phyloP scores from a whole-genome alignment of 2,329 filamentous ascomycete species.

The Venturia effusa region DNA sequence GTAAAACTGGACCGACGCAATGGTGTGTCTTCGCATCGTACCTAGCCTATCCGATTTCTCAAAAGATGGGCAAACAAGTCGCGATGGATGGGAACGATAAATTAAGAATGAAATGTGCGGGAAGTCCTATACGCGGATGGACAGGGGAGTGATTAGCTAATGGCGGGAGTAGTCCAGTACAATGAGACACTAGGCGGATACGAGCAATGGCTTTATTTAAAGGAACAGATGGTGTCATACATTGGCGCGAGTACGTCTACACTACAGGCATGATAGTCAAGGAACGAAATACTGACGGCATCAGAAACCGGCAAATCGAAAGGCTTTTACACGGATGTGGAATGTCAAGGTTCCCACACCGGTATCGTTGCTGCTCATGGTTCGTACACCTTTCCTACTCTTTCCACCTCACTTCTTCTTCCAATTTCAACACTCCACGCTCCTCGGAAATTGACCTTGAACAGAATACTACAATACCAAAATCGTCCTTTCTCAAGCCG shows the following conservation, averaged over 20 bases:
- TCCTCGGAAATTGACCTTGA: background rate
- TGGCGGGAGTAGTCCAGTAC: background rate
- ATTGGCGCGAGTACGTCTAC: background rate
- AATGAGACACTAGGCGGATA: constrained; percentile 8
- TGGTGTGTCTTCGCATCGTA: constrained; percentile 10
- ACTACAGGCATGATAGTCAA: too few relatives aligned
- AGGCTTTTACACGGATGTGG: constrained; percentile 7
- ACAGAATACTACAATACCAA: constrained; percentile 8
- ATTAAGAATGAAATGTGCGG: constrained; percentile 8
- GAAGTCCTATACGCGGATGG: background rate
- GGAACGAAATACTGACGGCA: background rate
- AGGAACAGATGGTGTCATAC: constrained; percentile 4
- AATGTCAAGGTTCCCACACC: constrained; percentile 5
- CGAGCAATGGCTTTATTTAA: constrained; percentile 7
- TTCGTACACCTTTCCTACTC: background rate
- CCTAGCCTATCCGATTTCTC: background rate
- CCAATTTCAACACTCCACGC: too few relatives aligned
- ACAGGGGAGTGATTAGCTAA: background rate
- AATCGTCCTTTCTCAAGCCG: constrained; percentile 7
- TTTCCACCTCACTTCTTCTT: background rate
- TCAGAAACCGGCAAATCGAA: constrained; percentile 6
- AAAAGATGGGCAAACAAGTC: constrained; percentile 7
- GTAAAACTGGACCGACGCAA: background rate
- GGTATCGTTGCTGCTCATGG: constrained; percentile 4
- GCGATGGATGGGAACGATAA: constrained; percentile 3